Conservation (phyloP, 202 grass and related monocot species). For the Saccharum hybrid region DNA sequence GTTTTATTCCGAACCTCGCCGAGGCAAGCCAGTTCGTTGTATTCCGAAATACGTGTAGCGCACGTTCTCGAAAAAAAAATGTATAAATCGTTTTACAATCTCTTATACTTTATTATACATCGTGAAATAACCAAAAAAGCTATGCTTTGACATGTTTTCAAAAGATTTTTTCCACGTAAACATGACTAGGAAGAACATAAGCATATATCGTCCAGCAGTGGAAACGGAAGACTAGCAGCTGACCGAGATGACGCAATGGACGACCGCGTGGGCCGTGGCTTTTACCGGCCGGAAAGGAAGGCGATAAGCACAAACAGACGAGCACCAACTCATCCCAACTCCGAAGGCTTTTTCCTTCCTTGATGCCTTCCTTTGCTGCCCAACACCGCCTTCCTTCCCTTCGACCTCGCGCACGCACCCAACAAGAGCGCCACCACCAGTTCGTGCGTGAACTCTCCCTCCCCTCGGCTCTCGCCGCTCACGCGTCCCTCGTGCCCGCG, state of each 20-base stretch:
- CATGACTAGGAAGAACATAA: too few species aligned
- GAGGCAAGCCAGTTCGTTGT: too few species aligned
- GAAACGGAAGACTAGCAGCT: neutral
- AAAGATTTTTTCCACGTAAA: neutral
- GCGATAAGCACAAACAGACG: neutral
- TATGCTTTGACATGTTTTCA: neutral
- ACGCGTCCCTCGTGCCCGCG: slow-evolving; percentile 42
- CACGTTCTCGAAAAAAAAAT: too few species aligned
- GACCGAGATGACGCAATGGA: neutral
- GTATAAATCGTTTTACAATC: too few species aligned
- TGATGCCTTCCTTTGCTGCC: too few species aligned
- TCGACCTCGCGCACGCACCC: neutral
- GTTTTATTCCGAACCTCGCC: too few species aligned
- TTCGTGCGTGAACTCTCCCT: slow-evolving; percentile 13
- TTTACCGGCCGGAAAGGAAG: too few species aligned
- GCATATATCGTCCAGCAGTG: neutral
- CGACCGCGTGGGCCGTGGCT: neutral
- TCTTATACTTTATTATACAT: neutral
- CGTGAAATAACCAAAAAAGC: neutral
- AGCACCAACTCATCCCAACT: neutral
- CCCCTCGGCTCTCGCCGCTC: neutral
- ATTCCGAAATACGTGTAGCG: too few species aligned
- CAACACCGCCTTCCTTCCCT: too few species aligned
- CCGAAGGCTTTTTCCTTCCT: neutral
- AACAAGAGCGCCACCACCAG: neutral